These are phyloP conservation scores for Colletotrichum filicis DNA, from an alignment of 2,329 filamentous ascomycete genomes.

Conservation along the genomic window DNA sequence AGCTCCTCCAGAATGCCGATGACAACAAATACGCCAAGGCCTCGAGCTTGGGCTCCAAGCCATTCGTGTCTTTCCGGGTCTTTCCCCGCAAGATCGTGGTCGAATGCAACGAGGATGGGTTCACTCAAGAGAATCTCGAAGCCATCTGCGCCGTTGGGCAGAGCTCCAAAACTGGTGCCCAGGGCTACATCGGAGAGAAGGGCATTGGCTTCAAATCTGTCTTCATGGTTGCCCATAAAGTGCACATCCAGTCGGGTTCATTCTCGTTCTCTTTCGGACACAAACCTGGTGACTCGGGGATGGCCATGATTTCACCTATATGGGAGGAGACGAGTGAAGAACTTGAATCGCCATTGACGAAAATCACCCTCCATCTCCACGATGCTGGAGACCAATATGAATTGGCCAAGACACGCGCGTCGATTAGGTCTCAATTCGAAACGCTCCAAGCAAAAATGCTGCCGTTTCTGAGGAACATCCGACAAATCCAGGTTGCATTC, in stretches of 20 bases:
- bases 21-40: slow-evolving; percentile 55
- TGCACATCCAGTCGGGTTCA: slow-evolving; percentile 54
- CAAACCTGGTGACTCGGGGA: slow-evolving; percentile 51
- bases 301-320: slow-evolving; percentile 61
- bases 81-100: slow-evolving; percentile 51
- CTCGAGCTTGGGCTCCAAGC: slow-evolving; percentile 33
- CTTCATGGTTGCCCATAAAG: slow-evolving; percentile 57
- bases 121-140: slow-evolving; percentile 51
- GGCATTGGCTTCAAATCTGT: slow-evolving; percentile 64
- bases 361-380: slow-evolving; percentile 51
- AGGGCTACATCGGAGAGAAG: slow-evolving; percentile 61
- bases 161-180: slow-evolving; percentile 55
- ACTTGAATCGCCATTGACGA: slow-evolving; percentile 41
- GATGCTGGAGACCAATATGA: slow-evolving; percentile 37
- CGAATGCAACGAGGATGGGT: slow-evolving; percentile 63
- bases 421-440: slow-evolving; percentile 47
- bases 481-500: slow-evolving; percentile 44
- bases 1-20: slow-evolving; percentile 66
- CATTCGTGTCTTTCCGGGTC: slow-evolving; percentile 49
- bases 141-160: slow-evolving; percentile 58
- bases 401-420: slow-evolving; percentile 35
- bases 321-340: slow-evolving; percentile 47
- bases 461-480: slow-evolving; percentile 54
- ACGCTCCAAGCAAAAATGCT: slow-evolving; percentile 51
- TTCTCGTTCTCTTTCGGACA: slow-evolving; percentile 58